Evolutionary conservation across 2,329 filamentous ascomycete species (phyloP), one percentile per base, ranked within the genome.

Genomic region (Mycocentrospora acerina): DNA sequence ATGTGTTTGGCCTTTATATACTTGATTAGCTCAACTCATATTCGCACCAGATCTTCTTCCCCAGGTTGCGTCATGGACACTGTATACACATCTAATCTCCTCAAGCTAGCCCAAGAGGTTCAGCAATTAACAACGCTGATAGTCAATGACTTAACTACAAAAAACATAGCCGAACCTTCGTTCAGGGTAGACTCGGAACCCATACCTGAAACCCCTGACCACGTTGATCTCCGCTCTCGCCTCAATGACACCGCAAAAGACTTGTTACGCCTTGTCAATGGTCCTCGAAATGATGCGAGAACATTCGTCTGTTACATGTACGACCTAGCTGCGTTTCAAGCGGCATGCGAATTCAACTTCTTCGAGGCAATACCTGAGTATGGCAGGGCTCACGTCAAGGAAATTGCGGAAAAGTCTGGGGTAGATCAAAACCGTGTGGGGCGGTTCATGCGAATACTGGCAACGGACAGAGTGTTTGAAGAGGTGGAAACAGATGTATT

Each of bases 241-340:
- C 48, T 56, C 16, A 54, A 51, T 19, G 48, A 52, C 30, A 29
- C 37, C 9, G 44, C 48, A 14, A 33, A 40, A 22, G 49, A 55
- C 29, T 43, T 39, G 14, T 44, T 56, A 32, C 69, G 54, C 15
- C 45, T 54, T 9, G 48, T 54, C 11, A 62, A 37, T 44, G 49
- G 45, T 1, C 51, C 44, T 7, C 42, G 42, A 18, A 46, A 40
- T 29, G 37, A 44, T 28, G 35, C 40, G 9, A 46, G 51, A 15
- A 43, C 42, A 9, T 45, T 53, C 13, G 34, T 48, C 10, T 49
- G 44, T 24, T 45, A 44, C 13, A 32, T 46, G 3, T 46, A 49
- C 27, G 51, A 57, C 32, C 27, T 57, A 8, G 51, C 51, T 9
- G 48, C 53, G 8, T 48, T 35, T 40, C 53, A 57, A 32, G 46